Percentiles rank a stretch among this genome's conserved stretches.
phyloP scores from a whole-genome alignment of 768 basidiomycete genomes.

The Astraeus odoratus region DNA sequence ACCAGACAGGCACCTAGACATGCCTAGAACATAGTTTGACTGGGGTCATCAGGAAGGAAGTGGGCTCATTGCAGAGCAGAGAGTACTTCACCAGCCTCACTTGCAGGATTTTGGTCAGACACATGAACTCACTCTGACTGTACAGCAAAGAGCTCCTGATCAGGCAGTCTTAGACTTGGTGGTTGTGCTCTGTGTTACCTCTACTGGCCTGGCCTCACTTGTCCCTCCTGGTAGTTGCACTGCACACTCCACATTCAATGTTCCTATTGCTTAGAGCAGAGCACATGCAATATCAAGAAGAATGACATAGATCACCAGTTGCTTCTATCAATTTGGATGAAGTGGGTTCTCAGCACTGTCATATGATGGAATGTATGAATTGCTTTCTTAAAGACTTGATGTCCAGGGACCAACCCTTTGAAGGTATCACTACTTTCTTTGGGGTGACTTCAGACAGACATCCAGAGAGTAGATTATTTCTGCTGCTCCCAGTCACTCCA shows the following conservation, averaged over 20 bases:
- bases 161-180: constrained; percentile 24
- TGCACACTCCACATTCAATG: constrained; percentile 42
- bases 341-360: constrained; percentile 3
- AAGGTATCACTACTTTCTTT: constrained; percentile 38
- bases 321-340: constrained; percentile 41
- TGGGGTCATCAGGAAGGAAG: constrained; percentile 15
- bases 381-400: constrained; percentile 28
- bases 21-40: constrained; percentile 10
- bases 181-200: constrained; percentile 42
- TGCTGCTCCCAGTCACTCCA: too few relatives aligned
- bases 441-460: constrained; percentile 43
- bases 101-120: constrained; percentile 5
- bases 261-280: constrained; percentile 32
- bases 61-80: constrained; percentile 8
- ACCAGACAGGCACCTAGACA: constrained; percentile 9
- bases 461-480: constrained; percentile 31
- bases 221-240: constrained; percentile 38
- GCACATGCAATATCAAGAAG: constrained; percentile 26
- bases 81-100: constrained; percentile 1
- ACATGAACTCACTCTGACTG: constrained; percentile 18
- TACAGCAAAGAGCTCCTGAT: constrained; percentile 23
- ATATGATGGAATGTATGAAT: constrained; percentile 33
- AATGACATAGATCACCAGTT: constrained; percentile 25
- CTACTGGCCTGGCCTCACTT: constrained; percentile 41
- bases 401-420: constrained; percentile 29